Percentiles rank a stretch among this genome's conserved stretches.
Evolutionary conservation across 805 yeast genomes (phyloP).

Genomic region (Metschnikowia vanudenii): DNA sequence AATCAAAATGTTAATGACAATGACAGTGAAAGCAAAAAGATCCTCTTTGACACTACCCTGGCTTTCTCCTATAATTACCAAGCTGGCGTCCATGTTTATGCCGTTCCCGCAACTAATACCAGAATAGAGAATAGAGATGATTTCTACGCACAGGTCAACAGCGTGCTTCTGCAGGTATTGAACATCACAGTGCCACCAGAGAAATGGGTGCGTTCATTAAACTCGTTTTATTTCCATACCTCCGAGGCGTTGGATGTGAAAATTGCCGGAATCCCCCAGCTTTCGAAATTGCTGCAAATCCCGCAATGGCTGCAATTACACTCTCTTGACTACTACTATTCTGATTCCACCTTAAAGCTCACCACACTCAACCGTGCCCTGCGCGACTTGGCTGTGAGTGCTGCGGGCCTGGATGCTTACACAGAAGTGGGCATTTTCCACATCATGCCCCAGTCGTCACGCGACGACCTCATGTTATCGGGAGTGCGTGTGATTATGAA

Average conservation of each 20-base stretch:
- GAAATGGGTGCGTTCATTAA: slow-evolving; percentile 29
- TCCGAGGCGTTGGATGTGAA: background rate
- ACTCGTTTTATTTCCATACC: slow-evolving; percentile 30
- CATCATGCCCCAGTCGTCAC: slow-evolving; percentile 26
- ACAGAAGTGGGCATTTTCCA: slow-evolving; percentile 41
- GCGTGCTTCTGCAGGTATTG: slow-evolving; percentile 12
- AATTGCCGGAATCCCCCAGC: background rate
- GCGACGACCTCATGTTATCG: slow-evolving; percentile 36
- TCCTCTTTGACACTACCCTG: too few species aligned
- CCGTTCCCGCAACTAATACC: slow-evolving; percentile 23
- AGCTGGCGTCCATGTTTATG: slow-evolving; percentile 32
- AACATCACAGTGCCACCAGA: slow-evolving; percentile 20
- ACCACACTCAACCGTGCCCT: slow-evolving; percentile 7
- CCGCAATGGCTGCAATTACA: too few species aligned
- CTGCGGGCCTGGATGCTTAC: slow-evolving; percentile 3
- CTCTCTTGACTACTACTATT: slow-evolving; percentile 14
- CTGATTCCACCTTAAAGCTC: slow-evolving; percentile 6
- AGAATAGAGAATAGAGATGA: slow-evolving; percentile 11
- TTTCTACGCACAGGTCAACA: slow-evolving; percentile 25
- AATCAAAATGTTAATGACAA: too few species aligned
- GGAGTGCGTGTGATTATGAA: slow-evolving; percentile 36
- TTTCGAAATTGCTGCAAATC: slow-evolving; percentile 8
- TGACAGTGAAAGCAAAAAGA: too few species aligned
- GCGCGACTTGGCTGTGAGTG: slow-evolving; percentile 1
- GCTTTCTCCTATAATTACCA: slow-evolving; percentile 29